Evolutionary conservation across 371 early-diverging fungal species (phyloP), one percentile per base, ranked within the genome.

Genomic region (Actinomucor elegans): DNA sequence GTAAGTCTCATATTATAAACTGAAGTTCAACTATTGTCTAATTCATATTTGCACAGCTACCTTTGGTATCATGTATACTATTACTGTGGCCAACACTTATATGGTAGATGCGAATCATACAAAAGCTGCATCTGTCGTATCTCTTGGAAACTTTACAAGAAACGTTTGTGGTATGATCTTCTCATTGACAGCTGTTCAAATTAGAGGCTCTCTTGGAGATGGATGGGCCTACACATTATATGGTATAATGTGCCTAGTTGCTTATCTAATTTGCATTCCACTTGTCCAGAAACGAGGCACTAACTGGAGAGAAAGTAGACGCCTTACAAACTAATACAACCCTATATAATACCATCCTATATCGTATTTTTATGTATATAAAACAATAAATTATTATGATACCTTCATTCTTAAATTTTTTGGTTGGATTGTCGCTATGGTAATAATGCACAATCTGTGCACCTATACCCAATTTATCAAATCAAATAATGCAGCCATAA

Each of bases 41-140:
- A 23, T 18, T 26, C 4, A 2, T 26, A 15, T 35, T 41, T 37
- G 5, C 36, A 36, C 34, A 59, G 59, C 44, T 17, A 65, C 67
- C 2, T 60, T 67, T 38, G 74, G 70, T 11, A 54, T 48, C 27
- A 73, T 73, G 74, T 69, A 32, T 48, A 59, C 70, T 12, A 58
- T 70, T 15, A 73, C 74, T 11, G 49, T 49, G 5, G 57, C 56
- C 14, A 67, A 40, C 21, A 65, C 71, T 5, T 73, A 70, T 24
- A 42, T 73, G 1, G 64, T 66, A 1, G 74, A 73, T 21, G 49
- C 59, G 2, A 57, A 58, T 37, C 53, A 55, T 45, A 48, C 51
- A 11, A 40, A 49, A n/a, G 64, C 74, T 18, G 74, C 74, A 20
- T 73, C 74, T 50, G 73, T 62, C 15, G 63, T 69, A 0, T 66